These are phyloP conservation scores for Chytridiales sp. DNA, from an alignment of 371 early-diverging fungal species.

Conservation along the genomic window DNA sequence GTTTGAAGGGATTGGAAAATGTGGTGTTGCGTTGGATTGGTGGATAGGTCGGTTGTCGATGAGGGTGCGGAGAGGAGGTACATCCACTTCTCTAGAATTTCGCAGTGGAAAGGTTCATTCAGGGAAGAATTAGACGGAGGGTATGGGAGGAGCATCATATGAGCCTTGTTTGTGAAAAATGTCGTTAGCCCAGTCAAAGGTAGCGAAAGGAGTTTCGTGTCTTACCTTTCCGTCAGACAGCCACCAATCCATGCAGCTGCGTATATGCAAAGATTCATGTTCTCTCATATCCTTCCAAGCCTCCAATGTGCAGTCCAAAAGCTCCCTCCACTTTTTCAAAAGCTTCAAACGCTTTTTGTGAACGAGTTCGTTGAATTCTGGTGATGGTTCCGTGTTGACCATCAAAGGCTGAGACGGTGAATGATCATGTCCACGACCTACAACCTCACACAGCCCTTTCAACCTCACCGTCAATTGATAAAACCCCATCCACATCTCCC, in stretches of 20 bases:
- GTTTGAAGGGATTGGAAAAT: too few relatives aligned
- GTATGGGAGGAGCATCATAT: conserved; percentile 3
- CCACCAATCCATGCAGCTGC: conserved; percentile 20
- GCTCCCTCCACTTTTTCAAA: conserved; percentile 18
- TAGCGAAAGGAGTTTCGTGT: too few relatives aligned
- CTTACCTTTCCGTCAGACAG: conserved; percentile 1
- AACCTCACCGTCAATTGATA: conserved; percentile 10
- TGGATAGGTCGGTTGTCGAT: too few relatives aligned
- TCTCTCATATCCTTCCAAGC: conserved; percentile 24
- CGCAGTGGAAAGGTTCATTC: conserved; percentile 1
- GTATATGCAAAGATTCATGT: conserved; percentile 5
- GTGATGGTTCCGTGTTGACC: background rate
- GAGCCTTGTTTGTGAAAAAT: background rate
- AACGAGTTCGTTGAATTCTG: conserved; percentile 10
- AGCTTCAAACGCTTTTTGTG: conserved; percentile 18
- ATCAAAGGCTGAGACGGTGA: background rate
- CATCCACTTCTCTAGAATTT: conserved; percentile 1
- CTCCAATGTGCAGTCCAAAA: conserved; percentile 6
- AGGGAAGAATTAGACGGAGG: background rate
- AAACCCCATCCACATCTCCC: conserved; percentile 15
- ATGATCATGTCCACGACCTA: background rate
- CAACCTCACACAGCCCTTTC: conserved; percentile 9
- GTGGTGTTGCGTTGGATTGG: too few relatives aligned
- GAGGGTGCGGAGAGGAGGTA: background rate
- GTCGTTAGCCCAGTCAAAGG: background rate